Percentiles rank a stretch among this genome's conserved stretches.
phyloP scores from a whole-genome alignment of 2,329 filamentous ascomycete genomes.

The Rhinocladiella similis region DNA sequence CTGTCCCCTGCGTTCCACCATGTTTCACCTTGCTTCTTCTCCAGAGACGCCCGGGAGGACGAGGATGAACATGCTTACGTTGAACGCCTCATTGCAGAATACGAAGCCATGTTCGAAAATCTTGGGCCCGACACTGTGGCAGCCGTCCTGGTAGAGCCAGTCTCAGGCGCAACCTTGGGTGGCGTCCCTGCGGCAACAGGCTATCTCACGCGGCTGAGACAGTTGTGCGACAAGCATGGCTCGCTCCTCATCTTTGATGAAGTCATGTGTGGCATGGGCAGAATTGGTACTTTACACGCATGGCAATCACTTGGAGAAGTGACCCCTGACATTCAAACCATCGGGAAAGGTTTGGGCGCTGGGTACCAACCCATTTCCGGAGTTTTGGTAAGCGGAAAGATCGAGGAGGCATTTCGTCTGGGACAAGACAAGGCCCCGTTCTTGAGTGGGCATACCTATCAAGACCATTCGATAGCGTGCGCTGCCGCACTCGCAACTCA shows the following conservation, averaged over 20 bases:
- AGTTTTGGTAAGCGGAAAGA: conserved; percentile 50
- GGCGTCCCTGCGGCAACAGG: conserved; percentile 52
- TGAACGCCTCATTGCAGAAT: conserved; percentile 40
- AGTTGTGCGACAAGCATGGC: conserved; percentile 61
- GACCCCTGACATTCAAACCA: conserved; percentile 59
- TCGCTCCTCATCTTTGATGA: conserved; percentile 71
- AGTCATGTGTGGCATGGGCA: conserved; percentile 60
- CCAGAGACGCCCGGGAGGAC: conserved; percentile 31
- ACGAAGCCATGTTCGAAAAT: conserved; percentile 50
- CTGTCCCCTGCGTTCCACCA: conserved; percentile 11
- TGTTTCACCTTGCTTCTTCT: conserved; percentile 32
- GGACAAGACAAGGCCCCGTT: conserved; percentile 50
- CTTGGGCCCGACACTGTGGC: conserved; percentile 48
- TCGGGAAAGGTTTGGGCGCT: conserved; percentile 60
- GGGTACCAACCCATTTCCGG: conserved; percentile 58
- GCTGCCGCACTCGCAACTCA: conserved; percentile 54
- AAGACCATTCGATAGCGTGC: conserved; percentile 57
- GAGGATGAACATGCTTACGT: conserved; percentile 45
- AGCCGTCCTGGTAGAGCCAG: conserved; percentile 52
- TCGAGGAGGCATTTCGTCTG: conserved; percentile 48
- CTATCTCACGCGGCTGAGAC: conserved; percentile 54
- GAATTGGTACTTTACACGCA: conserved; percentile 57
- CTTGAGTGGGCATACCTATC: conserved; percentile 59
- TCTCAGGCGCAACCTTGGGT: conserved; percentile 51
- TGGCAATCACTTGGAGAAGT: conserved; percentile 49